Percentiles rank a stretch among this genome's conserved stretches.
Evolutionary conservation across 768 basidiomycete genomes (phyloP).

Genomic region (Hydnomerulius pinastri): DNA sequence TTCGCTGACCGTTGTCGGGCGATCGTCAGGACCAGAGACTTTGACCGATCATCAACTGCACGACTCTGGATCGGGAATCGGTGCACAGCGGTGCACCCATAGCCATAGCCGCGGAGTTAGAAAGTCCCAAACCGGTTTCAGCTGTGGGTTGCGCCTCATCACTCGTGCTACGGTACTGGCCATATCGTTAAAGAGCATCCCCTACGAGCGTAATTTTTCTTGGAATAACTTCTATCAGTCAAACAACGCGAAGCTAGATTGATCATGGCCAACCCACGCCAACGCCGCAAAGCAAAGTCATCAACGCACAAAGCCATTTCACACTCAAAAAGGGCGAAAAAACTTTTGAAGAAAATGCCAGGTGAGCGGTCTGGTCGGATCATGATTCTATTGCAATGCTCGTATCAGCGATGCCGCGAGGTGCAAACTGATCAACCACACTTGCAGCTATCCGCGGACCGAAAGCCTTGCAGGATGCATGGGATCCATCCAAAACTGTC

Average conservation of each 20-base stretch:
- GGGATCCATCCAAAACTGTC: conserved; percentile 87
- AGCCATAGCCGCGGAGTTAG: background rate
- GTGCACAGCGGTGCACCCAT: no score
- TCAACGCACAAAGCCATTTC: conserved; percentile 71
- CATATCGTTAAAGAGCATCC: no score
- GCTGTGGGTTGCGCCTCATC: no score
- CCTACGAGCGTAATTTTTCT: no score
- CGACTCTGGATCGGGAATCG: no score
- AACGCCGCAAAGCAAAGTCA: conserved; percentile 84
- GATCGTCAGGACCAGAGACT: no score
- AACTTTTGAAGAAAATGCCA: conserved; percentile 76
- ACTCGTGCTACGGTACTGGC: no score
- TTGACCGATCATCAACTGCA: no score
- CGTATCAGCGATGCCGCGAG: background rate
- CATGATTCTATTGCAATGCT: background rate
- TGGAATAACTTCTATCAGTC: no score
- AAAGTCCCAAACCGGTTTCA: background rate
- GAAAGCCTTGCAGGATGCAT: conserved; percentile 76
- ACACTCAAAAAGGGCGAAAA: conserved; percentile 74
- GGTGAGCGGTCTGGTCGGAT: conserved; percentile 42
- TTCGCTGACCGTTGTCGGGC: no score
- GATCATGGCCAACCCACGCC: conserved; percentile 90
- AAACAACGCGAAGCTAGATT: no score
- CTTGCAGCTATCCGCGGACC: conserved; percentile 76
- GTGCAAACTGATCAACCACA: conserved; percentile 6